Evolutionary conservation across 345 rosid species (phyloP), one percentile per base, ranked within the genome.

Genomic region (Citrus maxima): DNA sequence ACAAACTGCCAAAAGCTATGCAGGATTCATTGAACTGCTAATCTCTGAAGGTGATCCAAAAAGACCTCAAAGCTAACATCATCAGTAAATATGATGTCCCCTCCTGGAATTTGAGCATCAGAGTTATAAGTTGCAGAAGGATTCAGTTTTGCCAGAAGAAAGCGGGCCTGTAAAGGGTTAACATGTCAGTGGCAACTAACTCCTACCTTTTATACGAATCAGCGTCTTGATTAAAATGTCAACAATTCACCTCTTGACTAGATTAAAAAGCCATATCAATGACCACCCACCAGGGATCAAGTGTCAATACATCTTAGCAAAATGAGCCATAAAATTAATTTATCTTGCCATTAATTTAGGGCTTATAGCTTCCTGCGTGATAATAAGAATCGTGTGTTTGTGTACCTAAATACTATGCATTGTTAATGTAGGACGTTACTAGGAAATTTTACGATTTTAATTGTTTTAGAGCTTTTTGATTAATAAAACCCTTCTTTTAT

Each of bases 51-150:
- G 87, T 94, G 99, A 87, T 94, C 97, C 88, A 93, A 83, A 85
- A 96, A 96, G 66, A 96, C 94, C 82, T 90, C 94, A 67, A 96
- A 94, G 86, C 97, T 96, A 63, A 93, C 98, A 78, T 96, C 99
- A 69, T 96, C 98, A 0, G 98, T 96, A 74, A 94, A 91, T 73
- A 96, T 85, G 75, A 93, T 51, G 79, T 89, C 95, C 60, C 88
- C 94, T 1, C 95, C 92, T 0, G 90, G 83, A 56, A 79, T 78
- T 27, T 85, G 80, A 51, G 84, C 77, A 72, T 87, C 89, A 0
- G 90, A 84, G 79, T 84, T 91, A 65, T 89, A 89, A 28, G 95
- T 89, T 7, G 94, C 87, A 4, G 94, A 94, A 51, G 99, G 99
- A 79, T 96, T 96, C 80, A 96, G 76, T 82, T 93, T 96, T 27